phyloP scores from a whole-genome alignment of 2,329 filamentous ascomycete species.

The Arthrinium phaeospermum region DNA sequence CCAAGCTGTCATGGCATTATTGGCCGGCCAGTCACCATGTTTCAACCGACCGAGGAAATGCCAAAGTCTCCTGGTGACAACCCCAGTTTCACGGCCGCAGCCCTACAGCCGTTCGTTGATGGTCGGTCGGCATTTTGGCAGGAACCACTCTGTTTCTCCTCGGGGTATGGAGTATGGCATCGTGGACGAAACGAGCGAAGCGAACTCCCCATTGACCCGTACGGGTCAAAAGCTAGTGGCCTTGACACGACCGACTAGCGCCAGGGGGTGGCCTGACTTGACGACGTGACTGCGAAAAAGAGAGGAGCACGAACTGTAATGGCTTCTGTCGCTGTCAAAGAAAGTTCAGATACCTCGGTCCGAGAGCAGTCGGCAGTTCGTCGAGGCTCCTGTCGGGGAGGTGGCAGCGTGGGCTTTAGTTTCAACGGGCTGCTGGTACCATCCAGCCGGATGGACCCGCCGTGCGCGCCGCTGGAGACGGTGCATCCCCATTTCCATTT shows the following conservation, averaged over 20 bases:
- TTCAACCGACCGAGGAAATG: neutral
- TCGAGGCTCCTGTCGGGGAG: neutral
- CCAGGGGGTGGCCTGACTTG: neutral
- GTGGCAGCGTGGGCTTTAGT: neutral
- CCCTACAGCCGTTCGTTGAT: neutral
- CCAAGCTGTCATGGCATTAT: neutral
- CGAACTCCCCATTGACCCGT: neutral
- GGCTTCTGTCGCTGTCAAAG: neutral
- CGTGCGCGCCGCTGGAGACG: neutral
- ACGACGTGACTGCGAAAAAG: neutral
- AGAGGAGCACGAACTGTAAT: neutral
- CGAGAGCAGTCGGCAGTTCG: neutral
- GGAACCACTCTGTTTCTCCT: neutral
- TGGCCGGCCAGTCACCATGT: neutral
- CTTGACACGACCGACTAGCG: neutral
- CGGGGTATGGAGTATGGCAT: neutral
- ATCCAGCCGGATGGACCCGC: neutral
- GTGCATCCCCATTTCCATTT: neutral
- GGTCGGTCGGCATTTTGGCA: neutral
- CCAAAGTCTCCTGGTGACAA: neutral
- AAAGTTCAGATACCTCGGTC: neutral
- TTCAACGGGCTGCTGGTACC: conserved; percentile 1
- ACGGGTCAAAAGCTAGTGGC: neutral
- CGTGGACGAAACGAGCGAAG: neutral
- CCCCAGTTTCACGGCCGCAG: conserved; percentile 1